These are phyloP conservation scores for Colletotrichum spinosum DNA, from an alignment of 2,329 filamentous ascomycete species.

Conservation along the genomic window DNA sequence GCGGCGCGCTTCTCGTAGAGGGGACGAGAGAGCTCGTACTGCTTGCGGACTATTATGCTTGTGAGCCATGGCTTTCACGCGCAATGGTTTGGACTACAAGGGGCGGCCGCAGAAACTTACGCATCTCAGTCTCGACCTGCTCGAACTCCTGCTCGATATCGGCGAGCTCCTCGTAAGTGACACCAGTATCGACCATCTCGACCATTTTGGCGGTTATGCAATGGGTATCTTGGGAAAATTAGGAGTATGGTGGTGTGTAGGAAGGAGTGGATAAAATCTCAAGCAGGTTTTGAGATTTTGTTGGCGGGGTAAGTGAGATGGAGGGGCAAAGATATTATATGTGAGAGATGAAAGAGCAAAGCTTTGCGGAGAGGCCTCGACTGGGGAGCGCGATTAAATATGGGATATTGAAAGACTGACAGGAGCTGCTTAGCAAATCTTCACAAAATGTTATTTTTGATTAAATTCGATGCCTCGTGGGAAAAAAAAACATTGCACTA, in stretches of 20 bases:
- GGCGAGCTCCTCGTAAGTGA: conserved; percentile 81
- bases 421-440: conserved; percentile 32
- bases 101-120: conserved; percentile 47
- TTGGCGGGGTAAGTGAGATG: conserved; percentile 27
- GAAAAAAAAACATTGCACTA: not conserved
- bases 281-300: conserved; percentile 5
- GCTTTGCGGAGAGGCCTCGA: conserved; percentile 29
- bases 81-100: not conserved
- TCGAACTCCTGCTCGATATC: conserved; percentile 87
- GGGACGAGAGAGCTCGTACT: conserved; percentile 74
- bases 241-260: not conserved
- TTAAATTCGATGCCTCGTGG: not conserved
- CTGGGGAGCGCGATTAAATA: conserved; percentile 23
- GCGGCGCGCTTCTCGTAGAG: conserved; percentile 82
- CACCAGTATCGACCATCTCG: conserved; percentile 53
- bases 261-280: conserved; percentile 8
- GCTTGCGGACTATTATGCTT: conserved; percentile 72
- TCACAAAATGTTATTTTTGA: not conserved
- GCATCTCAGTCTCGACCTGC: conserved; percentile 82
- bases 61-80: not conserved
- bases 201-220: conserved; percentile 39
- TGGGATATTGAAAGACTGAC: not conserved
- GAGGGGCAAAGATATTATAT: conserved; percentile 22
- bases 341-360: conserved; percentile 38
- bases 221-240: not conserved